Evolutionary conservation across 2,329 filamentous ascomycete species (phyloP), one percentile per base, ranked within the genome.

Genomic region (Fusarium setosum): DNA sequence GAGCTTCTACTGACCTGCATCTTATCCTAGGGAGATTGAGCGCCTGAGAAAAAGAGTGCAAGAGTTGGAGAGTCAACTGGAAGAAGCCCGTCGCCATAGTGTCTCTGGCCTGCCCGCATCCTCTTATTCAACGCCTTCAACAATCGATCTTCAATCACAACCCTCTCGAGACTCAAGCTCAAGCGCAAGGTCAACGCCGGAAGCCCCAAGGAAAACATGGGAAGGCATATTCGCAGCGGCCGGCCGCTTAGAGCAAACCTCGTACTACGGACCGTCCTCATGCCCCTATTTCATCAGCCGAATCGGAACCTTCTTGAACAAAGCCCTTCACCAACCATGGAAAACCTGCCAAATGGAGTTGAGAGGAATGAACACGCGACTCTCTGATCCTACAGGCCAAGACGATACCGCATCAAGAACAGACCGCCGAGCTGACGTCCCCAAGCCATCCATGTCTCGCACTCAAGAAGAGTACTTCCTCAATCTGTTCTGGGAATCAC

Each of bases 391-490:
- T 24, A 54, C 51, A 7, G 47, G 55, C 18, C 40, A 49, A 3
- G 55, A 48, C 11, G 37, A 32, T 7, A 18, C 45, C 2, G 38
- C 32, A n/a, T 15, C 34, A 4, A 31, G 12, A 17, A 42, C 26
- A 21, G 26, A 13, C 4, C 41, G 17, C 12, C 54, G 34, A 6
- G 7, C 11, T 2, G 55, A 54, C 6, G 10, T 29, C 2, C 38
- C 51, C 5, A 54, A 37, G 13, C 53, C 53, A 77, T 82, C 40
- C 78, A 79, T 83, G 37, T 77, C 72, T 4, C 71, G 73, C 11
- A 72, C 72, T 5, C 78, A 85, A 63, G 82, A 85, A 67, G 81
- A 83, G 37, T 81, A 79, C 44, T 82, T 83, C 35, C 65, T 84
- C 6, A 73, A 74, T 17, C 65, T 82, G 12, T 84, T 80, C 64